A percentile compares a stretch with the other conserved stretches of the same genome.
Conservation (phyloP, 2,329 filamentous ascomycete genomes). For the Ceratocystis papillata region DNA sequence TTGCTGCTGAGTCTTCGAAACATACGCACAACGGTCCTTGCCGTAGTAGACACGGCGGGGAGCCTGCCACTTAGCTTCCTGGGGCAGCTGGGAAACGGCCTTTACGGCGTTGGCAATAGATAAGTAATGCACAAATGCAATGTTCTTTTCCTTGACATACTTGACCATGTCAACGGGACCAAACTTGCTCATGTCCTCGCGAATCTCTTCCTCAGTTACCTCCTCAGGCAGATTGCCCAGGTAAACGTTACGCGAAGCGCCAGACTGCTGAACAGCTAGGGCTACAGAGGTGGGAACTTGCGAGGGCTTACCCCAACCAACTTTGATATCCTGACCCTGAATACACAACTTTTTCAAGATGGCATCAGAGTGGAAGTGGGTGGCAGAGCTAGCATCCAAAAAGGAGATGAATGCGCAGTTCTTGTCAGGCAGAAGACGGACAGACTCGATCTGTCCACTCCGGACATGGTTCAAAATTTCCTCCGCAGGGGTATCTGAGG, state of each 20-base stretch:
- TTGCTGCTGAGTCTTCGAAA: conserved; percentile 98
- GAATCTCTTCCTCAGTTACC: conserved; percentile 78
- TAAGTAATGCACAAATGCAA: conserved; percentile 94
- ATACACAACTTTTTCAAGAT: conserved; percentile 99
- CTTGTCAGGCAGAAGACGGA: conserved; percentile 92
- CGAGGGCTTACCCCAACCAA: conserved; percentile 97
- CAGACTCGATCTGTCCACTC: conserved; percentile 98
- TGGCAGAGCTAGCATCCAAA: conserved; percentile 91
- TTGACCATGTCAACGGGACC: conserved; percentile 95
- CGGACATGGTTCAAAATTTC: conserved; percentile 93
- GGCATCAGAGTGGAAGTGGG: conserved; percentile 97
- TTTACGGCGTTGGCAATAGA: conserved; percentile 98
- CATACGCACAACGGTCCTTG: conserved; percentile 95
- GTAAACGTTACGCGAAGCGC: conserved; percentile 93
- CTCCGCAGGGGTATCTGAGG: conserved; percentile 91
- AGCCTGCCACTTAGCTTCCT: conserved; percentile 93
- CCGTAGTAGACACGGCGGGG: conserved; percentile 96
- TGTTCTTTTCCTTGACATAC: conserved; percentile 93
- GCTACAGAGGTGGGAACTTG: conserved; percentile 95
- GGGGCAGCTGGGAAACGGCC: conserved; percentile 87
- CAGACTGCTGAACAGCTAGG: conserved; percentile 94
- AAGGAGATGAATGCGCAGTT: conserved; percentile 99
- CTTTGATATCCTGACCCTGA: conserved; percentile 98
- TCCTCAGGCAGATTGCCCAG: conserved; percentile 88
- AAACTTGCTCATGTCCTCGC: conserved; percentile 92